Evolutionary conservation across 768 basidiomycete genomes (phyloP).

Genomic region (Lentinula boryana): DNA sequence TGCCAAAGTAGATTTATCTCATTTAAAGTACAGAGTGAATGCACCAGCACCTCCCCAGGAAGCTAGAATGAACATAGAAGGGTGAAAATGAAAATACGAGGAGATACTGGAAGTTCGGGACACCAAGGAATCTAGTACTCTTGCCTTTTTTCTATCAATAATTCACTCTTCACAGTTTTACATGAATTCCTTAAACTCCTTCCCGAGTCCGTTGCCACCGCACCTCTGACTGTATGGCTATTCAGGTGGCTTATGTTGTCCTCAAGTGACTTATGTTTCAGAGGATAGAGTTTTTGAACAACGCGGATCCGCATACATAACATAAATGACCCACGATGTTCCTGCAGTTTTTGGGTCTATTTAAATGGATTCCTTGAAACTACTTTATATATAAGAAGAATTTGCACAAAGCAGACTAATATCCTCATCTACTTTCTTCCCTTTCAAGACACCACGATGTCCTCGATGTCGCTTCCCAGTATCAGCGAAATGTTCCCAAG

Average conservation of each 20-base stretch:
- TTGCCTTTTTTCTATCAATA: too few relatives aligned
- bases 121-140: too few relatives aligned
- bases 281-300: too few relatives aligned
- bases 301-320: not conserved
- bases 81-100: too few relatives aligned
- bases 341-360: not conserved
- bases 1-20: too few relatives aligned
- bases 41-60: too few relatives aligned
- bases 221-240: not conserved
- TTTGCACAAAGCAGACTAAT: not conserved
- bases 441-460: not conserved
- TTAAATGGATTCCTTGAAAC: not conserved
- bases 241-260: not conserved
- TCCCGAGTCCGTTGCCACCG: not conserved
- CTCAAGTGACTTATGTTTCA: too few relatives aligned
- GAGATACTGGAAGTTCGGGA: too few relatives aligned
- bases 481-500: constrained; percentile 55
- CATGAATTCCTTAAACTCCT: not conserved
- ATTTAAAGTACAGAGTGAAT: too few relatives aligned
- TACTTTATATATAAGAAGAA: not conserved
- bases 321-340: not conserved
- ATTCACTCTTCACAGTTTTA: too few relatives aligned
- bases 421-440: not conserved
- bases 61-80: too few relatives aligned
- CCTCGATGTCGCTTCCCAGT: constrained; percentile 31